Evolutionary conservation across 441 rosid species (phyloP), one percentile per base, ranked within the genome.

Genomic region (Erysimum pusillum): DNA sequence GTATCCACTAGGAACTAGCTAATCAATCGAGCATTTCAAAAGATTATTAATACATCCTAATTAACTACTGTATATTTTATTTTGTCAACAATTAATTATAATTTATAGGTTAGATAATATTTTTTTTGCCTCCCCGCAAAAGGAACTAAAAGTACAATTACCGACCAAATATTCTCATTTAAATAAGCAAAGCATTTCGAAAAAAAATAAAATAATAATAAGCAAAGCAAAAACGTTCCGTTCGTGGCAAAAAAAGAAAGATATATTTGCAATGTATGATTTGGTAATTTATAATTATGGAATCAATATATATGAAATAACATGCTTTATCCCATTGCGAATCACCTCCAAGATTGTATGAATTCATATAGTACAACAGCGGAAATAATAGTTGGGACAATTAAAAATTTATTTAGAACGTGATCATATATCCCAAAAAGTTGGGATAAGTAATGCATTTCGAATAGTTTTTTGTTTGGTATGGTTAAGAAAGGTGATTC

Each of bases 111-210:
- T 65, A 65, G 77, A 65, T 71, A 77, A 39, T 48, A 20, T 71
- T 7, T 31, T 53, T 34, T 70, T 53, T 49, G 63, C 49, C 63
- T 64, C 77, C 17, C 46, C 49, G 32, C 68, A 51, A 77, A 71
- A 71, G 63, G 46, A 65, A 65, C 72, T 65, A 56, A 65, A 71
- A 77, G 58, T 77, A 77, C 68, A 65, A 72, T 58, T 71, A 65
- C 69, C 58, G 13, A 66, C 41, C 41, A 18, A 39, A 64, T 71
- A 39, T 22, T 45, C 42, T 31, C 39, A 64, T 46, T 64, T 56
- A 71, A 54, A 76, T 71, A 77, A 69, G 44, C 71, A 69, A 53
- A 44, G 59, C 44, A 35, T 25, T 25, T 25, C 28, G 28, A 25
- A 25, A 25, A 25, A 25, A 25, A 25, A 25, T 1, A 25, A 25